Evolutionary conservation across 306 rosid species (phyloP), one percentile per base, ranked within the genome.

Genomic region (Chamaecrista fasciculata): DNA sequence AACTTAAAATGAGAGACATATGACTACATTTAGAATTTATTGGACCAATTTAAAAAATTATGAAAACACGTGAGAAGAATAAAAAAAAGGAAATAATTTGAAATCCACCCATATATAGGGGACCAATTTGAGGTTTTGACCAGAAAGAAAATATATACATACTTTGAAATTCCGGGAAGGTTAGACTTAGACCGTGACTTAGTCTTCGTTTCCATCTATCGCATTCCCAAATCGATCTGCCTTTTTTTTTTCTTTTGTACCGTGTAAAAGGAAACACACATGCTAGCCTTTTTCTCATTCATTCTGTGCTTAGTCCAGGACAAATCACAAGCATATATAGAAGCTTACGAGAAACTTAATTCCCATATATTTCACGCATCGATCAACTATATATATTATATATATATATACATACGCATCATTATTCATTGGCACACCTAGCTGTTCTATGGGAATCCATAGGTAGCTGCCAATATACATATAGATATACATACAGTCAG

Each of bases 121-220:
- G n/a, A n/a, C n/a, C n/a, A n/a, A n/a, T n/a, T n/a, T n/a, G n/a
- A n/a, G n/a, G n/a, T n/a, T n/a, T n/a, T n/a, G n/a, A n/a, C n/a
- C n/a, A n/a, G n/a, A n/a, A 31, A 6, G 2, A 1, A 4, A 39
- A 28, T 37, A 21, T 2, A n/a, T 4, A 9, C 61, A 19, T 15
- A 31, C 18, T 66, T 75, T 76, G 77, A 79, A 83, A 79, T 69
- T 70, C 59, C 70, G 11, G 49, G 40, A 23, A 67, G 37, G 67
- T 40, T 19, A 46, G 79, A 76, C 92, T 47, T 23, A 55, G 81
- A 76, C 92, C 81, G 40, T 50, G 97, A 81, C 95, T 16, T 12
- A 74, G 95, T 91, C 96, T 9, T 73, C 62, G 4, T 49, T 81
- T 66, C 33, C 21, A 62, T 36, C 5, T 69, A 62, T 36, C 5